A percentile compares a stretch with the other conserved stretches of the same genome.
Conservation (phyloP, 345 rosid genomes). For the Corchorus olitorius region DNA sequence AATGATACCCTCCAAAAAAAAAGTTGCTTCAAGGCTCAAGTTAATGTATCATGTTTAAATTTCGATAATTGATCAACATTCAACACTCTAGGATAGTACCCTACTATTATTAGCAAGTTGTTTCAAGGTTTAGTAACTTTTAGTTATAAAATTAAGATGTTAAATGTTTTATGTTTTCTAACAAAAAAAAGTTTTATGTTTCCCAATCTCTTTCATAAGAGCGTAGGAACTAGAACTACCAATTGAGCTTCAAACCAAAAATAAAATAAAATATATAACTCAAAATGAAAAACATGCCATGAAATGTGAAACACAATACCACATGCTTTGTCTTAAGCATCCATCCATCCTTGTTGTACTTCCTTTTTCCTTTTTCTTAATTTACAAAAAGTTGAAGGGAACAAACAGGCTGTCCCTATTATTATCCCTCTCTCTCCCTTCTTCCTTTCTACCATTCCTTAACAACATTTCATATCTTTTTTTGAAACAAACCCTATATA, state of each 20-base stretch:
- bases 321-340: constrained; percentile 37
- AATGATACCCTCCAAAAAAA: no score
- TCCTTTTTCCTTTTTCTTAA: background rate
- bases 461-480: background rate
- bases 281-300: constrained; percentile 41
- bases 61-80: no score
- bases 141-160: no score
- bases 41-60: no score
- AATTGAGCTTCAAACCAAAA: background rate
- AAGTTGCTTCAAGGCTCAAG: no score
- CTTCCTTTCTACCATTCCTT: background rate
- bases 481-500: constrained; percentile 43
- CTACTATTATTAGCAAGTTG: no score
- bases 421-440: constrained; percentile 9
- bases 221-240: constrained; percentile 14
- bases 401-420: constrained; percentile 45
- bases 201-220: background rate
- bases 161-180: background rate
- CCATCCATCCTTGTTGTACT: constrained; percentile 36
- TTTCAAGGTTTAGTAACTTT: no score
- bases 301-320: constrained; percentile 54
- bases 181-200: background rate
- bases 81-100: no score
- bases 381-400: constrained; percentile 33
- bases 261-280: background rate